Conservation (phyloP, 163 green algal genomes). For the Scenedesmus sp. region DNA sequence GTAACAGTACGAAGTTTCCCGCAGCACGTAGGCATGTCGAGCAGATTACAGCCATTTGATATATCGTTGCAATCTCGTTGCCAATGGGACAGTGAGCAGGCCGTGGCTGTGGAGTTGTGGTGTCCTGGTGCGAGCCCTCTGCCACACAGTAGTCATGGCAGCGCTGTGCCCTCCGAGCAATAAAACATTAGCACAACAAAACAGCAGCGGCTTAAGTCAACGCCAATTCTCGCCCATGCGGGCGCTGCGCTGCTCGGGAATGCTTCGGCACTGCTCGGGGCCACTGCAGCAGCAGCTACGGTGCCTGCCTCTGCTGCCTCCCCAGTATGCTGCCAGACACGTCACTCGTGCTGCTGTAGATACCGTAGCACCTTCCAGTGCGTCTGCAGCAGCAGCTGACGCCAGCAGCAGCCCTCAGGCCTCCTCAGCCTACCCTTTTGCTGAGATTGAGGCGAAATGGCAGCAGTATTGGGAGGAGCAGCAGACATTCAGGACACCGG, state of each 20-base stretch:
- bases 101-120: not conserved
- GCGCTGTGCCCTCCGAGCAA: constrained; percentile 15
- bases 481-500: constrained; percentile 95
- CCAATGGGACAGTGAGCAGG: not conserved
- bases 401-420: not conserved
- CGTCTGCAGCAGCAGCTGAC: not conserved
- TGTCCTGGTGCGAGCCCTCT: not conserved
- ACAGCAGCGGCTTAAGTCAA: not conserved
- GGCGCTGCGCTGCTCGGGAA: not conserved
- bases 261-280: not conserved
- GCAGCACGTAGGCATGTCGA: not conserved
- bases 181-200: not conserved
- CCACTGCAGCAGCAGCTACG: not conserved
- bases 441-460: constrained; percentile 96
- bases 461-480: constrained; percentile 93
- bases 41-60: not conserved
- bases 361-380: not conserved
- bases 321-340: not conserved
- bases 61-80: not conserved
- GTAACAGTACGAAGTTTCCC: constrained; percentile 13
- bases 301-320: not conserved
- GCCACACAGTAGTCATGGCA: constrained; percentile 29
- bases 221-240: not conserved
- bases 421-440: constrained; percentile 89
- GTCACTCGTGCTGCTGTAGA: constrained; percentile 9